phyloP scores from a whole-genome alignment of 352 stramenopile species.

The Globisporangium polare region DNA sequence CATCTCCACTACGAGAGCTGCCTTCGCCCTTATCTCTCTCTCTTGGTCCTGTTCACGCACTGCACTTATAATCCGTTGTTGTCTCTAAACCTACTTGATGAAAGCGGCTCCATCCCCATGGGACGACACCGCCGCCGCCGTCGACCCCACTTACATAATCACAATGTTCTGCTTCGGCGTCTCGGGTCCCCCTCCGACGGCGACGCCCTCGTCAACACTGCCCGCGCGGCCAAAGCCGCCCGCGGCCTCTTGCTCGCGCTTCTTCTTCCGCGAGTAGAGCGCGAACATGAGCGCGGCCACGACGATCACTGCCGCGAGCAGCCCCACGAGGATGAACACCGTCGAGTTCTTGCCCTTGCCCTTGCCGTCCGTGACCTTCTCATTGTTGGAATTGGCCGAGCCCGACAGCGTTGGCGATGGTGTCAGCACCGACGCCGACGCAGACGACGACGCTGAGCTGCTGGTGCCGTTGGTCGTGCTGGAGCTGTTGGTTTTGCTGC shows the following conservation, averaged over 20 bases:
- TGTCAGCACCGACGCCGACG: background rate
- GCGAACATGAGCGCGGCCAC: conserved; percentile 67
- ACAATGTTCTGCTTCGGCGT: conserved; percentile 79
- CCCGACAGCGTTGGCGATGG: conserved; percentile 12
- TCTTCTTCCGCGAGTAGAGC: conserved; percentile 70
- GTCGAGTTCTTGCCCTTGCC: conserved; percentile 39
- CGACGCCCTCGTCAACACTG: conserved; percentile 28
- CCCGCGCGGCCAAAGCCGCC: conserved; percentile 40
- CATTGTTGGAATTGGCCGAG: conserved; percentile 14
- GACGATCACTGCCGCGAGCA: conserved; percentile 60
- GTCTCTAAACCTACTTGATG: conserved; percentile 6
- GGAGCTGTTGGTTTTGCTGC: conserved; percentile 4
- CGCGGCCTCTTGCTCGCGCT: conserved; percentile 50
- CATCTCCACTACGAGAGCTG: background rate
- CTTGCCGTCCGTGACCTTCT: conserved; percentile 23
- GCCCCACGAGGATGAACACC: conserved; percentile 63
- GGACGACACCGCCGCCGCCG: background rate
- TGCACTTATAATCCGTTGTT: conserved; percentile 8
- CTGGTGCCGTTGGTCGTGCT: conserved; percentile 9
- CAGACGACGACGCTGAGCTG: conserved; percentile 5
- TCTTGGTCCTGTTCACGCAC: background rate
- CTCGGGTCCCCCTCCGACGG: conserved; percentile 30
- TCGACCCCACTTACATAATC: conserved; percentile 50
- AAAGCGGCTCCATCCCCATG: background rate
- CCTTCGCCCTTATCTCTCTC: background rate